These are phyloP conservation scores for Arthrobotrys pseudoclavata DNA, from an alignment of 2,329 filamentous ascomycete genomes.

Conservation along the genomic window DNA sequence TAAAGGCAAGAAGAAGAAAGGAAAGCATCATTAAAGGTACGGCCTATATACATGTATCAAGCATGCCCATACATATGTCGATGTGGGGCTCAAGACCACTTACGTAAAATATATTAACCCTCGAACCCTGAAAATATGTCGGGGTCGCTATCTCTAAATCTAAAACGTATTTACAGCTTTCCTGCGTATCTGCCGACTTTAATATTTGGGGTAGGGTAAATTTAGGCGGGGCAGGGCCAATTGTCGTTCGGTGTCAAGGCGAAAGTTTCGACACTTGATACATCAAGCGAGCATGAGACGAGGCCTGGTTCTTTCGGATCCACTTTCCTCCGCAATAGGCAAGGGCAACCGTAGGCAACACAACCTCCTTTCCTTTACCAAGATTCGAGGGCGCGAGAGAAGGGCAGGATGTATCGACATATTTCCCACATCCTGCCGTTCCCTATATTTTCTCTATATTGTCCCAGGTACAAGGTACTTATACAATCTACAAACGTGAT, in stretches of 20 bases:
- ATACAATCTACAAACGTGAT: constrained; percentile 4
- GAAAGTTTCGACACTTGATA: constrained; percentile 34
- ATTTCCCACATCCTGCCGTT: constrained; percentile 29
- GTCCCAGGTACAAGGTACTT: constrained; percentile 39
- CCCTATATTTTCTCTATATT: constrained; percentile 18
- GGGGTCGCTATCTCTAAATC: constrained; percentile 24
- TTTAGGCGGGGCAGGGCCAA: constrained; percentile 34
- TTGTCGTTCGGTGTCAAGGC: constrained; percentile 29
- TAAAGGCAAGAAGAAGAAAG: constrained; percentile 56
- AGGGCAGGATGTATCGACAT: constrained; percentile 33
- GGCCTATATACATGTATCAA: constrained; percentile 3
- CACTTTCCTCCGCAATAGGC: constrained; percentile 20
- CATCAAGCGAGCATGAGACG: constrained; percentile 18
- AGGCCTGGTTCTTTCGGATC: not conserved
- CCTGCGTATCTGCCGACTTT: constrained; percentile 20
- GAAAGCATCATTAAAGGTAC: constrained; percentile 50
- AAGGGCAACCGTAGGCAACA: constrained; percentile 52
- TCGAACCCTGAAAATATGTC: constrained; percentile 3
- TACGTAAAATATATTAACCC: constrained; percentile 15
- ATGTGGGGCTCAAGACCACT: not conserved
- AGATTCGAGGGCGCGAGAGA: constrained; percentile 22
- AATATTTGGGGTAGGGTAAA: constrained; percentile 10
- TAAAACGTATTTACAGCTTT: constrained; percentile 7
- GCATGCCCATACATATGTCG: not conserved
- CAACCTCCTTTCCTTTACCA: constrained; percentile 17